Conservation (phyloP, 2,329 filamentous ascomycete species). For the Colletotrichum caudatum region DNA sequence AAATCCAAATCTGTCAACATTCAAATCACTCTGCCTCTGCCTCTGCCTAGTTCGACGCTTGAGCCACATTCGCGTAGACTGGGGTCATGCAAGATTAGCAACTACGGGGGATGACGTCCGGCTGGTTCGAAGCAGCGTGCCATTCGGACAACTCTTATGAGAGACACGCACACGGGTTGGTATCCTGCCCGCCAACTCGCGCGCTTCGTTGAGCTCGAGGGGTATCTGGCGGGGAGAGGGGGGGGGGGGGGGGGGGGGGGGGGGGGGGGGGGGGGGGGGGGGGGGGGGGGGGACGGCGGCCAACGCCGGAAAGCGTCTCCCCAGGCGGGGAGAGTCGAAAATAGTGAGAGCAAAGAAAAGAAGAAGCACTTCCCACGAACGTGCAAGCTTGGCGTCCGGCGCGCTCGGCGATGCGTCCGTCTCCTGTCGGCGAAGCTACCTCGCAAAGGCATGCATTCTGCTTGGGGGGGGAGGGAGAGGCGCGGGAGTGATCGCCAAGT, state of each 20-base stretch:
- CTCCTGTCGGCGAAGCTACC: not conserved
- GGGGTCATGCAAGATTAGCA: not conserved
- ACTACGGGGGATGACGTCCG: not conserved
- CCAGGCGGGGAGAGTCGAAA: not conserved
- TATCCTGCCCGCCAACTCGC: not conserved
- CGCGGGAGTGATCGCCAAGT: slow-evolving; percentile 1
- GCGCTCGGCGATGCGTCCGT: slow-evolving; percentile 3
- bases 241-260: not conserved
- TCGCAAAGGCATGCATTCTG: not conserved
- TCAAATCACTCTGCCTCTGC: not conserved
- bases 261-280: not conserved
- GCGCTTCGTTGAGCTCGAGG: too few relatives aligned
- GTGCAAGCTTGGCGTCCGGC: slow-evolving; percentile 11
- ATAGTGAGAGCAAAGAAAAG: not conserved
- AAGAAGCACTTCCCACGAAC: not conserved
- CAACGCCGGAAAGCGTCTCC: not conserved
- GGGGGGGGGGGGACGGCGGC: not conserved
- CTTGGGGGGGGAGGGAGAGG: not conserved
- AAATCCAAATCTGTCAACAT: slow-evolving; percentile 34
- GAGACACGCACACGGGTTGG: not conserved
- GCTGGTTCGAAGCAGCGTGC: not conserved
- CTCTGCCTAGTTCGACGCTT: not conserved
- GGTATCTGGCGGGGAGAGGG: too few relatives aligned
- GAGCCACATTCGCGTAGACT: not conserved
- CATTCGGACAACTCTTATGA: not conserved